Percentiles rank a stretch among this genome's conserved stretches.
phyloP scores from a whole-genome alignment of 768 basidiomycete genomes.

The Mycena albidolilacea region DNA sequence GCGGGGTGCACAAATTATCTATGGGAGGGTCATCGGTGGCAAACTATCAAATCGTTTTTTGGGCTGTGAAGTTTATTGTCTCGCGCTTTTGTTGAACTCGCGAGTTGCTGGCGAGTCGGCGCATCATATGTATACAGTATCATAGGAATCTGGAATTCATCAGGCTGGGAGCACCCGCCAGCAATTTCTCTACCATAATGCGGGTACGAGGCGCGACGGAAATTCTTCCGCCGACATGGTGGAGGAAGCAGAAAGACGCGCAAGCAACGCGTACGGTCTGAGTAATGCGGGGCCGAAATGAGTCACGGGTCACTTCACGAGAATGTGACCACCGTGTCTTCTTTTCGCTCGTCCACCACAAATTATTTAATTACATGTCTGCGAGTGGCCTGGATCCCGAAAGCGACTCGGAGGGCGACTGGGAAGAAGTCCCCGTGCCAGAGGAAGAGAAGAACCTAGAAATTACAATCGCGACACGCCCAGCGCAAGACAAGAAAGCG shows the following conservation, averaged over 20 bases:
- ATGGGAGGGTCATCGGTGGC: constrained; percentile 54
- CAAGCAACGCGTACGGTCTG: neutral
- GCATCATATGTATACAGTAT: neutral
- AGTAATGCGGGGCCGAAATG: constrained; percentile 21
- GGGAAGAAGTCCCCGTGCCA: constrained; percentile 83
- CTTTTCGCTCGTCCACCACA: neutral
- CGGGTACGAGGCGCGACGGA: too few species aligned
- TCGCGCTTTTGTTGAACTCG: too few species aligned
- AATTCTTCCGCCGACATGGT: too few species aligned
- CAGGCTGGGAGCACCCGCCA: too few species aligned
- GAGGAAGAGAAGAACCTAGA: constrained; percentile 71
- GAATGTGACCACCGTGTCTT: constrained; percentile 16
- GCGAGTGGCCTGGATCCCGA: constrained; percentile 44
- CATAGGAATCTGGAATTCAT: neutral
- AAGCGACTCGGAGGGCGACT: constrained; percentile 82
- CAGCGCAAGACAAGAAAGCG: constrained; percentile 63
- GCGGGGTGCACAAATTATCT: constrained; percentile 49
- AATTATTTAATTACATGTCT: constrained; percentile 40
- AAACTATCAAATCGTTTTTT: constrained; percentile 43
- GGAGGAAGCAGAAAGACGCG: neutral
- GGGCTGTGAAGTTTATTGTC: constrained; percentile 10
- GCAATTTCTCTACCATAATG: too few species aligned
- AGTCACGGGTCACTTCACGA: constrained; percentile 19
- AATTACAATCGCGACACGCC: constrained; percentile 74
- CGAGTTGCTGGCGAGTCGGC: neutral